Evolutionary conservation across 345 rosid genomes (phyloP).

Genomic region (Anacardium occidentale): DNA sequence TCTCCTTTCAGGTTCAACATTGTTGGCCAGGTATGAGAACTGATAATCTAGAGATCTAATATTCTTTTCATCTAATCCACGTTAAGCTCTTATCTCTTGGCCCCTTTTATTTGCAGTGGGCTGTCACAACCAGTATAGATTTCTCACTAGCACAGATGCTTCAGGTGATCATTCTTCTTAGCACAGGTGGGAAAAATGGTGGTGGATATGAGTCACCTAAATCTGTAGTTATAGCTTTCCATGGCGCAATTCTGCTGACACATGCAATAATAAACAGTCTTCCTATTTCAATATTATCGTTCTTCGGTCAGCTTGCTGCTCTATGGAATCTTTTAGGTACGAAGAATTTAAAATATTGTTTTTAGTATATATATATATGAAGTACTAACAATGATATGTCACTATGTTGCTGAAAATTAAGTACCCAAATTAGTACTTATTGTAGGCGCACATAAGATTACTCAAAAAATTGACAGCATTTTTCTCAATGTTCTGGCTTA

Average conservation of each 20-base stretch:
- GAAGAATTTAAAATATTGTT: too few species aligned
- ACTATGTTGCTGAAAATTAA: too few species aligned
- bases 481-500: not conserved
- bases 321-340: conserved; percentile 83
- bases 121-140: conserved; percentile 70
- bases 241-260: conserved; percentile 68
- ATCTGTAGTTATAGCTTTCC: conserved; percentile 67
- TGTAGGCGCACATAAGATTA: too few species aligned
- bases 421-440: too few species aligned
- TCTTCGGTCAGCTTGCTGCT: conserved; percentile 91
- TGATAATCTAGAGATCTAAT: conserved; percentile 8
- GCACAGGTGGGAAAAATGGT: conserved; percentile 92
- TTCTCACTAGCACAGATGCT: conserved; percentile 65
- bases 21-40: conserved; percentile 73
- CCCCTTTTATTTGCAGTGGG: conserved; percentile 70
- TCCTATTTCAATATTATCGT: conserved; percentile 75
- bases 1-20: conserved; percentile 85
- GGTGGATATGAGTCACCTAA: conserved; percentile 90
- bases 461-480: conserved; percentile 1
- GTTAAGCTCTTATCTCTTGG: conserved; percentile 19
- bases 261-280: conserved; percentile 84
- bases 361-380: too few species aligned
- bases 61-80: conserved; percentile 6
- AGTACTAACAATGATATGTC: too few species aligned
- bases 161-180: conserved; percentile 76